Conservation (phyloP, 108 stramenopile genomes). For the Nannochloropsis gaditana region DNA sequence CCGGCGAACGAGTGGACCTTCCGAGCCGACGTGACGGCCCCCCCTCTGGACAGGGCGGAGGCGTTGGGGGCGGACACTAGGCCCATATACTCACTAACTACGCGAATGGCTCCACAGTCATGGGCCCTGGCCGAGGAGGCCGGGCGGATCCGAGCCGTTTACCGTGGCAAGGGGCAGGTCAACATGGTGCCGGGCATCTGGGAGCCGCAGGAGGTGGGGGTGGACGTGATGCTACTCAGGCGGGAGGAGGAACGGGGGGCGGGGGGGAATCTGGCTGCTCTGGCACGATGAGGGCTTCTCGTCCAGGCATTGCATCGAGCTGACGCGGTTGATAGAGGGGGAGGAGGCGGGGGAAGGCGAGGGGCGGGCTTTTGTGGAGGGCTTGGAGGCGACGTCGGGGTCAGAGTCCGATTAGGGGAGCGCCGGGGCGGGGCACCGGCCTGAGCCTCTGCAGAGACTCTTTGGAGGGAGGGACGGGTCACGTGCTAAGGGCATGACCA, state of each 20-base stretch:
- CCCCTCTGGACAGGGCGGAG: background rate
- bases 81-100: background rate
- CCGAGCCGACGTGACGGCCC: background rate
- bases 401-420: no score
- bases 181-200: background rate
- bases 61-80: background rate
- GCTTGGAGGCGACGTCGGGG: no score
- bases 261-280: background rate
- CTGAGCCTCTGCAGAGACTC: no score
- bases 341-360: background rate
- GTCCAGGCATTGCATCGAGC: background rate
- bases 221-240: background rate
- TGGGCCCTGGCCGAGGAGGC: background rate
- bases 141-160: background rate
- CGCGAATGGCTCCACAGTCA: background rate
- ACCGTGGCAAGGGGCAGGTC: slow-evolving; percentile 15
- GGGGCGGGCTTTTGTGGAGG: background rate
- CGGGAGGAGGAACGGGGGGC: background rate
- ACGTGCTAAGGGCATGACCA: no score
- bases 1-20: slow-evolving; percentile 8
- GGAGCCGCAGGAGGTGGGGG: slow-evolving; percentile 6
- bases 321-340: background rate
- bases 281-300: slow-evolving; percentile 15
- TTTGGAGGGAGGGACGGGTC: no score
- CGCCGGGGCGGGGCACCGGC: no score